Conservation (phyloP, 257 asterid species). For the Solanum chiquidenum region DNA sequence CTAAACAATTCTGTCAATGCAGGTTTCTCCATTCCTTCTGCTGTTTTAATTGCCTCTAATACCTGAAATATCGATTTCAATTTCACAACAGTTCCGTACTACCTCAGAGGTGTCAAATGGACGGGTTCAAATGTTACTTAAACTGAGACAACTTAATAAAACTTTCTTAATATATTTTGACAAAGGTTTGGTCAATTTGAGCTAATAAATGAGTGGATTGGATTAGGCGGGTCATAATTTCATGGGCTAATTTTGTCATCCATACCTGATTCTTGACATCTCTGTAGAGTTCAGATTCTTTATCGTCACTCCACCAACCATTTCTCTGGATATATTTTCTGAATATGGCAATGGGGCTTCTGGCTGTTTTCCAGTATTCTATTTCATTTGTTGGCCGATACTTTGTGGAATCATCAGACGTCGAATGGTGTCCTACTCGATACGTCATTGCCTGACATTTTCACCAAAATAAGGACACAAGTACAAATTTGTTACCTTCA, state of each 20-base stretch:
- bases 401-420: conserved; percentile 93
- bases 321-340: conserved; percentile 60
- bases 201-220: too few species aligned
- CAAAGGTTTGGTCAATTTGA: too few species aligned
- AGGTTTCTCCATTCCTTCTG: conserved; percentile 59
- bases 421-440: conserved; percentile 88
- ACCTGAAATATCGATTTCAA: conserved; percentile 19
- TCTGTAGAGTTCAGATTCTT: conserved; percentile 39
- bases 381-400: conserved; percentile 59
- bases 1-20: conserved; percentile 38
- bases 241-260: background rate
- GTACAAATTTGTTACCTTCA: background rate
- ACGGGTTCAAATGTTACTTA: background rate
- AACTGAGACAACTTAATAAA: background rate
- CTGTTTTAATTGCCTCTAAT: conserved; percentile 59
- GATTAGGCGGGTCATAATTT: background rate
- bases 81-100: background rate
- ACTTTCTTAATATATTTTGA: too few species aligned
- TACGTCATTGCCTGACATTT: conserved; percentile 56
- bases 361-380: conserved; percentile 59
- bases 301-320: conserved; percentile 80
- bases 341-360: conserved; percentile 46
- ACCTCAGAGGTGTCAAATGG: background rate
- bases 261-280: conserved; percentile 56
- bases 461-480: background rate